Conservation (phyloP, 768 basidiomycete species). For the Pseudohyphozyma bogoriensis region DNA sequence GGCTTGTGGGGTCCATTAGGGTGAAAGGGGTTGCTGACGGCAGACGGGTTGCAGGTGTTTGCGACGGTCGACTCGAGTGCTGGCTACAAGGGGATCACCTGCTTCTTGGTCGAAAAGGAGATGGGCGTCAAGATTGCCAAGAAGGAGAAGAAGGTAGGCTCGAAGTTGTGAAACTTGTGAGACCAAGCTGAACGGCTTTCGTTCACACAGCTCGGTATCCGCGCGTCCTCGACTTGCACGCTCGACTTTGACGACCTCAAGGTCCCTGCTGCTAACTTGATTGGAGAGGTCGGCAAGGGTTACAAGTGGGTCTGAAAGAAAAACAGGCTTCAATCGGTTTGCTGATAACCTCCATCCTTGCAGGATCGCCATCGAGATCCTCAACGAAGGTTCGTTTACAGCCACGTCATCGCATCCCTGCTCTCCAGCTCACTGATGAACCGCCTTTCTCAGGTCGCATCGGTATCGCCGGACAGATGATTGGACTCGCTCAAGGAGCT, state of each 20-base stretch:
- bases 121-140: constrained; percentile 97
- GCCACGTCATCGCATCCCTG: neutral
- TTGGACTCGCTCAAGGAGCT: constrained; percentile 92
- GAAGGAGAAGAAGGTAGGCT: constrained; percentile 76
- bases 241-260: constrained; percentile 90
- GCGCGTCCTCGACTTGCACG: constrained; percentile 88
- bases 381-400: constrained; percentile 64
- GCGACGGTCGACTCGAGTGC: constrained; percentile 89
- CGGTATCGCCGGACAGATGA: constrained; percentile 97
- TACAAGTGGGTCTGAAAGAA: constrained; percentile 66
- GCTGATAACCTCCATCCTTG: constrained; percentile 45
- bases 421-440: neutral
- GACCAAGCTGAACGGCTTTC: neutral
- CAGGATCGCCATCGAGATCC: constrained; percentile 85
- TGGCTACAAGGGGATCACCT: constrained; percentile 98
- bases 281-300: constrained; percentile 65
- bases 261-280: constrained; percentile 71
- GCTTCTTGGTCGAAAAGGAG: constrained; percentile 89
- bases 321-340: constrained; percentile 43
- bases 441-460: constrained; percentile 54
- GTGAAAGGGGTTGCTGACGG: neutral
- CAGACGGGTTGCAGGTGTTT: constrained; percentile 77
- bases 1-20: neutral
- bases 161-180: too few species aligned
- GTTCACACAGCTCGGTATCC: constrained; percentile 61